Conservation (phyloP, 768 basidiomycete genomes). For the Nidularia sp. region DNA sequence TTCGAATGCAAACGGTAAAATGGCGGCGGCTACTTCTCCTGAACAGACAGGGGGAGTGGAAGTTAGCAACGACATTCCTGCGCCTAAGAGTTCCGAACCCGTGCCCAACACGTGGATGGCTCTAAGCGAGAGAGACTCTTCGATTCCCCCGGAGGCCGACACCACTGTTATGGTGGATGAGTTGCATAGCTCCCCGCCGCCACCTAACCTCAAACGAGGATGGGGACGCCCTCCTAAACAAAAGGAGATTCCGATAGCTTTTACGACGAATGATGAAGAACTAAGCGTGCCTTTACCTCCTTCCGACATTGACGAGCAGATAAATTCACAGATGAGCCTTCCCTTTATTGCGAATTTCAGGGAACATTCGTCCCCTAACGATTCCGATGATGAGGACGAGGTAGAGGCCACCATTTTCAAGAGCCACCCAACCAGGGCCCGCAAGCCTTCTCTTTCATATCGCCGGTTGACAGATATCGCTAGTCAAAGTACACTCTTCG, state of each 20-base stretch:
- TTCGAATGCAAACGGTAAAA: neutral
- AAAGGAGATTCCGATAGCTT: no score
- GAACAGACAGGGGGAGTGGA: slow-evolving; percentile 1
- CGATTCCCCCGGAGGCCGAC: slow-evolving; percentile 6
- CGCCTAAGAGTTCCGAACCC: neutral
- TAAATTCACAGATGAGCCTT: slow-evolving; percentile 3
- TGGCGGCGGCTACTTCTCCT: slow-evolving; percentile 4
- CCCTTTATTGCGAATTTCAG: slow-evolving; percentile 6
- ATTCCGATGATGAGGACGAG: slow-evolving; percentile 39
- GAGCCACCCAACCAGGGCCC: neutral
- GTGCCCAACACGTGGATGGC: slow-evolving; percentile 8
- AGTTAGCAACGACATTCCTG: neutral
- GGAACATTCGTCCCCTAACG: slow-evolving; percentile 18
- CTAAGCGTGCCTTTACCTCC: no score
- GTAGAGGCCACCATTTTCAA: slow-evolving; percentile 27
- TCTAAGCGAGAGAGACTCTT: slow-evolving; percentile 1
- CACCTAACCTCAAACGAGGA: no score
- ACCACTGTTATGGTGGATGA: slow-evolving; percentile 22
- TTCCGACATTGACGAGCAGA: no score
- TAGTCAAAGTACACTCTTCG: slow-evolving; percentile 27
- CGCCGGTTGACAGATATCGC: slow-evolving; percentile 55
- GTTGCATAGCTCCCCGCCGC: slow-evolving; percentile 11
- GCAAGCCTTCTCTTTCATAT: slow-evolving; percentile 18
- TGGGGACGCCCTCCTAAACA: no score
- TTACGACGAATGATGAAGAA: no score